Evolutionary conservation across 2,329 filamentous ascomycete species (phyloP), one percentile per base, ranked within the genome.

Genomic region (Sclerotinia minor): DNA sequence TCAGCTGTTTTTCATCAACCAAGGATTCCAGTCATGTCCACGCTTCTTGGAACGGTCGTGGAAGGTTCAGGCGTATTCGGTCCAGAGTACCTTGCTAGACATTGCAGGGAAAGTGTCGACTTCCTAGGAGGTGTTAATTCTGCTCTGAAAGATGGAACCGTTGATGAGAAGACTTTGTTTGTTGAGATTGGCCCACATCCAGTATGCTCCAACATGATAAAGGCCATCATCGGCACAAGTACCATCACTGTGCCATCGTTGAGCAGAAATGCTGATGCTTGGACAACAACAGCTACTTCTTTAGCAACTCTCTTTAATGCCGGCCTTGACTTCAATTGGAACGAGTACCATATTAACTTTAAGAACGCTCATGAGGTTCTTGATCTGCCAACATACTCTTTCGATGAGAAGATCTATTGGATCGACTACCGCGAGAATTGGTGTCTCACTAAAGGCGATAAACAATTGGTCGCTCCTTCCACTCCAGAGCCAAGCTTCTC

Each of bases 131-230:
- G 86, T 21, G 79, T 92, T 1, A 79, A 84, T n/a, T 81, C 67
- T 38, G 67, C 65, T 38, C 41, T 67, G 32, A 63, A 24, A 21
- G 35, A 26, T 55, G 49, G 17, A 32, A 64, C 83, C 19, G 85
- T 90, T 59, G 83, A 88, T 69, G 85, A 88, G 9, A 86, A 88
- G 78, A 90, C 88, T 2, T 82, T 91, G 85, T 85, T 80, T 53
- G 49, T 92, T 65, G 90, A 92, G 76, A 80, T 92, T 69, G 90
- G 90, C 21, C 88, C 89, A 44, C 87, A 91, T 73, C 88, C 89
- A 0, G 84, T 92, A 24, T 89, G 85, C 77, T 83, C 84, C 58
- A 84, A 84, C 68, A 87, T 92, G 83, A 83, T 91, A 71, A 67
- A 66, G 47, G 55, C 68, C 88, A 88, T 79, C 83, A 83, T 90